phyloP scores from a whole-genome alignment of 495 filamentous ascomycete species.

The Melanomma pulvis-pyrius region DNA sequence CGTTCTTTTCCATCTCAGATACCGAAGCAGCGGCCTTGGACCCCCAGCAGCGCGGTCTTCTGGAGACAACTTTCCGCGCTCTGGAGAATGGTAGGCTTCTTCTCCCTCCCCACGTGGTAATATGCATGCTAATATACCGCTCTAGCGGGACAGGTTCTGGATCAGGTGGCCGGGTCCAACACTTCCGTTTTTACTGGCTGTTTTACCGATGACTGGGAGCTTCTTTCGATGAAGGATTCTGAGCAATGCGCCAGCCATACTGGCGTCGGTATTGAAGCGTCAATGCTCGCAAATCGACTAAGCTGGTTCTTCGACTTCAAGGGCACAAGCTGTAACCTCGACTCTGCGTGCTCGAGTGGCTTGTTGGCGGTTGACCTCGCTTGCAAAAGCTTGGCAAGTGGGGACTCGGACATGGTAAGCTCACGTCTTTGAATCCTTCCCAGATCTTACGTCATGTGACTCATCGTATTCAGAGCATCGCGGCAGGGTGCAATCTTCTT shows the following conservation, averaged over 20 bases:
- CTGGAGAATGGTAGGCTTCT: slow-evolving; percentile 27
- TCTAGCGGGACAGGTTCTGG: slow-evolving; percentile 8
- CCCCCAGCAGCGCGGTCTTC: slow-evolving; percentile 24
- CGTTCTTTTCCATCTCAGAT: slow-evolving; percentile 28
- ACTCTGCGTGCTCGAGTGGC: slow-evolving; percentile 33
- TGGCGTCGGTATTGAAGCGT: not conserved
- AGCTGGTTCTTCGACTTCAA: slow-evolving; percentile 32
- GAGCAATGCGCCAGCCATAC: not conserved
- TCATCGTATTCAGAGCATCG: slow-evolving; percentile 7
- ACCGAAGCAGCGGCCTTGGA: slow-evolving; percentile 26
- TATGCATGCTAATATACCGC: slow-evolving; percentile 1
- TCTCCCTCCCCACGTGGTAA: not conserved
- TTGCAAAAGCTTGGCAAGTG: slow-evolving; percentile 1
- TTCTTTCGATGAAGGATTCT: not conserved
- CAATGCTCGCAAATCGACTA: slow-evolving; percentile 30
- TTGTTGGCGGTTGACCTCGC: slow-evolving; percentile 21
- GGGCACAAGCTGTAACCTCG: slow-evolving; percentile 16
- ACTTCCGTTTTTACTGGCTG: slow-evolving; percentile 15
- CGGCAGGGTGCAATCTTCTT: slow-evolving; percentile 7
- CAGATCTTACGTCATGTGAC: not conserved
- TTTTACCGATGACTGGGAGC: slow-evolving; percentile 19
- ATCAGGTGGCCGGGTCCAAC: not conserved
- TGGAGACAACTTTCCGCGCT: slow-evolving; percentile 22
- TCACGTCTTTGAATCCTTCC: not conserved
- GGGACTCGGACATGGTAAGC: slow-evolving; percentile 17